Conservation (phyloP, 331 rosid species). For the Pyrus hybrid region DNA sequence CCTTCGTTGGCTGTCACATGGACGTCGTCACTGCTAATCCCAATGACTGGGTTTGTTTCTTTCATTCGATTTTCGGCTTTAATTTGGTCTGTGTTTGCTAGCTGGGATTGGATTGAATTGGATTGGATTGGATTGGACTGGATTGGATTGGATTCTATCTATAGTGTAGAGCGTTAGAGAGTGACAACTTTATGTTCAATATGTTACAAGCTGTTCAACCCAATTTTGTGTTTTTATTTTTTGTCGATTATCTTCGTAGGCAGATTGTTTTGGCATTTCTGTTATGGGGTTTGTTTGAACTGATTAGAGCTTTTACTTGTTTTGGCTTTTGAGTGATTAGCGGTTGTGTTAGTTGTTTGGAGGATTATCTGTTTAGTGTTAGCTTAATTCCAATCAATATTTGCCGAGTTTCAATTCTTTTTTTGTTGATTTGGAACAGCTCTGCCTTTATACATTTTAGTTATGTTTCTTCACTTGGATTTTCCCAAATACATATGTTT, state of each 20-base stretch:
- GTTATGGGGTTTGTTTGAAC: background rate
- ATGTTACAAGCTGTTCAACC: background rate
- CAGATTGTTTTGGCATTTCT: background rate
- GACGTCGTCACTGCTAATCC: slow-evolving; percentile 95
- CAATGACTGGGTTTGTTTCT: slow-evolving; percentile 88
- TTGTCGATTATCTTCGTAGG: background rate
- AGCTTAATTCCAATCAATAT: background rate
- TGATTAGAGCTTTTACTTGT: too few species aligned
- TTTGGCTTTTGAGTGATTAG: background rate
- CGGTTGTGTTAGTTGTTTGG: background rate
- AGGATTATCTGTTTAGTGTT: background rate
- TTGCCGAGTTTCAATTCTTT: background rate
- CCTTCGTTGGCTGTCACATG: slow-evolving; percentile 95
- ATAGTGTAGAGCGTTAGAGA: too few species aligned
- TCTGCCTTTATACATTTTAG: too few species aligned
- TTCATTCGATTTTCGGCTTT: too few species aligned
- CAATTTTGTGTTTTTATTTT: background rate
- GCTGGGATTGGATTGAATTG: too few species aligned
- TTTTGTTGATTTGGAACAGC: background rate
- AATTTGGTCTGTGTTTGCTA: too few species aligned
- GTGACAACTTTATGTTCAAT: background rate
- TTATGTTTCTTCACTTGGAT: background rate
- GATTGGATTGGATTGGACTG: too few species aligned
- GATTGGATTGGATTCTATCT: too few species aligned
- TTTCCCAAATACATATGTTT: background rate